Evolutionary conservation across 1,284 basidiomycete species (phyloP), one percentile per base, ranked within the genome.

Genomic region (Ganoderma meredithae): DNA sequence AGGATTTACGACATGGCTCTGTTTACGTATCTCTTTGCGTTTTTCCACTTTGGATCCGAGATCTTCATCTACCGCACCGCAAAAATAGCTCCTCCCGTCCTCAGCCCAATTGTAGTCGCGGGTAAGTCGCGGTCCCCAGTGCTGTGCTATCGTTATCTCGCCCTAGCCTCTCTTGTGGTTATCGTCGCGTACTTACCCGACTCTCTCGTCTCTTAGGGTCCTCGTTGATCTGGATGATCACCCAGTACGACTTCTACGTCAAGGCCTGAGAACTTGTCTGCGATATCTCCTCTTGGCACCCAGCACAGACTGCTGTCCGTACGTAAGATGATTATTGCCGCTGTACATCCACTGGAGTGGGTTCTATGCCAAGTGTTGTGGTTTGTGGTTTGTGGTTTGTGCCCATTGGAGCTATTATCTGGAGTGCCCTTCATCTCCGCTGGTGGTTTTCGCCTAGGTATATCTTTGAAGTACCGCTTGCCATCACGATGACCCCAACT

Each of bases 1-100:
- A 97, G 96, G n/a, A 81, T 95, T 31, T 99, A 98, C 81, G 91
- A 97, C 79, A 90, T 99, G 79, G 88, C 95, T 19, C 82, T 97
- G 71, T 85, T 93, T 77, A 93, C 94, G 43, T 99, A 97, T 81
- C 87, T 95, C 69, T 90, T 98, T 74, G 97, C 96, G 0, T 93
- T 97, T 72, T 88, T 85, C 13, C 97, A 99, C 83, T 98, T 98
- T 78, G 85, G 86, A 41, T 91, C 94, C 33, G 97, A 99, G 81
- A 79, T 95, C 66, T 80, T 96, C 76, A 86, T 97, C 72, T 99
- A 92, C 82, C 88, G 90, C 68, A 93, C 95, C 4, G 90, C 93
- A 63, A 91, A 87, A 67, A 71, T 94, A 56, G 86, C 85, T 64
- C 75, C 83, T 0, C 91, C 90, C 0, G 86, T 91, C 33, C 77